phyloP scores from a whole-genome alignment of 768 basidiomycete species.

The Psilocybe azurescens region DNA sequence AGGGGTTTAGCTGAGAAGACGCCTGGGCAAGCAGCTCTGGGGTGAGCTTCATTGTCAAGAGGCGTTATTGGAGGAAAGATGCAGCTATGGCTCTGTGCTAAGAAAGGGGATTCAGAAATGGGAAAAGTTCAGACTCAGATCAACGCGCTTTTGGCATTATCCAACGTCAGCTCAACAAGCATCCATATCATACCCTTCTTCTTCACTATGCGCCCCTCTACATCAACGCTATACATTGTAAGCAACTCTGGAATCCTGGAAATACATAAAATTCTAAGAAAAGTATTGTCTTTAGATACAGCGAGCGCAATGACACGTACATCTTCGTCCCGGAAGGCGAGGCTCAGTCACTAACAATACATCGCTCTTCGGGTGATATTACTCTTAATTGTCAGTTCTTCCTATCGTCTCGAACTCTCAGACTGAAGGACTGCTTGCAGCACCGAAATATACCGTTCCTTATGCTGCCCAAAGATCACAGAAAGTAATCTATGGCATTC shows the following conservation, averaged over 20 bases:
- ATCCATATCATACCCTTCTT: conserved; percentile 8
- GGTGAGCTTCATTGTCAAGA: conserved; percentile 83
- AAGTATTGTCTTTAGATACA: conserved; percentile 51
- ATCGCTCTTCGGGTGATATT: conserved; percentile 78
- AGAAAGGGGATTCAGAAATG: conserved; percentile 24
- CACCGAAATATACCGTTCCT: conserved; percentile 58
- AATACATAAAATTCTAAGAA: conserved; percentile 17
- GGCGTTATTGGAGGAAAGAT: conserved; percentile 24
- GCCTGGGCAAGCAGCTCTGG: conserved; percentile 91
- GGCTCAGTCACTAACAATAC: conserved; percentile 71
- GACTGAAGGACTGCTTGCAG: conserved; percentile 34
- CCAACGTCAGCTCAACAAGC: conserved; percentile 16
- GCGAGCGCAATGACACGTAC: conserved; percentile 74
- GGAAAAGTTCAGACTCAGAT: conserved; percentile 47
- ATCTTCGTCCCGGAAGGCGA: conserved; percentile 76
- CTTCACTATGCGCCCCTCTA: conserved; percentile 63
- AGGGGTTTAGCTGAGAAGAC: conserved; percentile 75
- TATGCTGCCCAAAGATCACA: conserved; percentile 59
- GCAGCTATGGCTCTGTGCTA: conserved; percentile 17
- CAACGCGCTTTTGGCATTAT: conserved; percentile 32
- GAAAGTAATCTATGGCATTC: conserved; percentile 75
- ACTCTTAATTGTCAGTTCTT: conserved; percentile 63
- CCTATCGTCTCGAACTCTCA: conserved; percentile 9
- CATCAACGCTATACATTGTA: conserved; percentile 80
- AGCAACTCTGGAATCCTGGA: conserved; percentile 24